Conservation (phyloP, 331 rosid species). For the Pyracantha coccinea region DNA sequence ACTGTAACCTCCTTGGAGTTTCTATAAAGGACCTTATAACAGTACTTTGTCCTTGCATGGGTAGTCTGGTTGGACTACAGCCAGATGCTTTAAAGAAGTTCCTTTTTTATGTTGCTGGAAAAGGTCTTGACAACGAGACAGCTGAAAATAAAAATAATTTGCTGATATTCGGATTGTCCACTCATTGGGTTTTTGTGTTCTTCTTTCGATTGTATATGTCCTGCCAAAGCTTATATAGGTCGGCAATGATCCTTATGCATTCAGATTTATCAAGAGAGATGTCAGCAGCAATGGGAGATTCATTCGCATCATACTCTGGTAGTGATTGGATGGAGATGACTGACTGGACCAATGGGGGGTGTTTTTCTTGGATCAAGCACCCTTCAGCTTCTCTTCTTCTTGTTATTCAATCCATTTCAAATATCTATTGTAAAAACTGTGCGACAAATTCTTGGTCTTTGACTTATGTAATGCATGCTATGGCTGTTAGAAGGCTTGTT, state of each 20-base stretch:
- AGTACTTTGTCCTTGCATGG: constrained; percentile 52
- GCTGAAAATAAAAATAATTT: constrained; percentile 32
- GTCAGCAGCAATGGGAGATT: constrained; percentile 56
- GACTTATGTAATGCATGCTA: constrained; percentile 55
- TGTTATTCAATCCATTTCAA: constrained; percentile 53
- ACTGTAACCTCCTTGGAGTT: constrained; percentile 54
- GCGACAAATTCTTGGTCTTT: constrained; percentile 42
- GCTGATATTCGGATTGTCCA: constrained; percentile 41
- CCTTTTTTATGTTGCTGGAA: constrained; percentile 39
- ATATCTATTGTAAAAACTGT: constrained; percentile 32
- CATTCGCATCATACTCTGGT: constrained; percentile 54
- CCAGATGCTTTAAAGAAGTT: constrained; percentile 49
- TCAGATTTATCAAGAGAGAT: constrained; percentile 57
- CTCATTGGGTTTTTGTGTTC: constrained; percentile 67
- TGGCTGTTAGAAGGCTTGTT: constrained; percentile 82
- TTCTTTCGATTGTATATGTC: constrained; percentile 71
- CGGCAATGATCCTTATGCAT: constrained; percentile 63
- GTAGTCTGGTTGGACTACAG: constrained; percentile 50
- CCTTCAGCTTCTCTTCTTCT: constrained; percentile 68
- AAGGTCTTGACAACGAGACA: constrained; percentile 20
- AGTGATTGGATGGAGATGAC: constrained; percentile 63
- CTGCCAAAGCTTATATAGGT: constrained; percentile 61
- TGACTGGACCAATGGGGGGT: constrained; percentile 46
- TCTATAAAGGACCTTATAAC: constrained; percentile 49
- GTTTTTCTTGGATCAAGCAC: constrained; percentile 65